Conservation (phyloP, 1,139 yeast genomes). For the Taiozyma sp. region DNA sequence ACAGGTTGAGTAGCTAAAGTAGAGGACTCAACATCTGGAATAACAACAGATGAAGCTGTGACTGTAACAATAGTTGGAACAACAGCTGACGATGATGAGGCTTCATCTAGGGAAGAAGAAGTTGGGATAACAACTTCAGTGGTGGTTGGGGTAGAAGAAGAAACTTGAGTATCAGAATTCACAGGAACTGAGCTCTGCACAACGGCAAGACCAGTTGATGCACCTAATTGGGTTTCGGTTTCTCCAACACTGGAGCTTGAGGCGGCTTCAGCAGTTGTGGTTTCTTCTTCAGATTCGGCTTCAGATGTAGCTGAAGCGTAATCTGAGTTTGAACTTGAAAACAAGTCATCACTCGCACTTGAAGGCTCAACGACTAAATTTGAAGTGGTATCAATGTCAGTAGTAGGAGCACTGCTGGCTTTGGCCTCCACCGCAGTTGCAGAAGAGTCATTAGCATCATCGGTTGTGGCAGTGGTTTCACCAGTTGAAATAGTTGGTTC, state of each 20-base stretch:
- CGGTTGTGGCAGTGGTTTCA: neutral
- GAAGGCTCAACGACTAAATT: neutral
- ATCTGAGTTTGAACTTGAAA: neutral
- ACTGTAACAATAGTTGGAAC: neutral
- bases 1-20: neutral
- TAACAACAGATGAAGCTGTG: neutral
- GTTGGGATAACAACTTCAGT: neutral
- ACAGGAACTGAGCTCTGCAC: neutral
- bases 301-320: neutral
- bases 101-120: neutral
- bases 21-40: neutral
- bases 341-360: neutral
- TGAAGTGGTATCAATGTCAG: neutral
- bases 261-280: neutral
- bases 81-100: constrained; percentile 1
- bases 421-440: neutral
- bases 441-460: neutral
- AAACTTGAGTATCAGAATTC: neutral
- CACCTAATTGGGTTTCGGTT: neutral
- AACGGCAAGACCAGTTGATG: neutral
- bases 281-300: neutral
- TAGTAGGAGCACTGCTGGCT: neutral
- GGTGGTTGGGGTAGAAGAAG: neutral
- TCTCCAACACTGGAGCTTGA: neutral
- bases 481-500: neutral